Conservation (phyloP, 208 protist species). For the Porcisia hertigi region DNA sequence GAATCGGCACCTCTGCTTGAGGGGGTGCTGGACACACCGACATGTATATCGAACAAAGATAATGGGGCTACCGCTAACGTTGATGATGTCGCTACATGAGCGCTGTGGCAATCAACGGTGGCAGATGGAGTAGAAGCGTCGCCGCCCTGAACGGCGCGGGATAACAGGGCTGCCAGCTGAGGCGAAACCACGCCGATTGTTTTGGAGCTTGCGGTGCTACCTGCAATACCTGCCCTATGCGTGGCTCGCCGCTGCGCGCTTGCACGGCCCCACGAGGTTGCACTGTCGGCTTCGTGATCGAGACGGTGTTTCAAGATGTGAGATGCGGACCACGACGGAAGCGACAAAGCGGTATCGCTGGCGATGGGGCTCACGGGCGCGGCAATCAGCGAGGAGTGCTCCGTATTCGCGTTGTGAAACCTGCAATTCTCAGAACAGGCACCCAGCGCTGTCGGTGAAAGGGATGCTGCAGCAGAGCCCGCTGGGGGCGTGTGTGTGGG, state of each 20-base stretch:
- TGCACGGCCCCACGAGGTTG: background rate
- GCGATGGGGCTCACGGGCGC: constrained; percentile 23
- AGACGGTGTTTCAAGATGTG: background rate
- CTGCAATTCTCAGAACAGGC: background rate
- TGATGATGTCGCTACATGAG: background rate
- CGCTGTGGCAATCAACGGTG: background rate
- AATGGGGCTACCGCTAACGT: background rate
- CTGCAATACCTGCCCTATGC: background rate
- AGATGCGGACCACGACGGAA: constrained; percentile 11
- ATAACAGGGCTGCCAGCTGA: constrained; percentile 20
- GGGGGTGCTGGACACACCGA: constrained; percentile 2
- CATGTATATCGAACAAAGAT: constrained; percentile 22
- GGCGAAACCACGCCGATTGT: background rate
- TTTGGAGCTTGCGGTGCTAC: background rate
- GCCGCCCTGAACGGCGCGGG: constrained; percentile 12
- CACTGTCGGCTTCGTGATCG: background rate
- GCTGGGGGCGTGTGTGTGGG: background rate
- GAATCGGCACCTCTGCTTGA: constrained; percentile 3
- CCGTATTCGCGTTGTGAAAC: background rate
- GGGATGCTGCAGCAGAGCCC: background rate
- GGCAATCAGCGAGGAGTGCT: constrained; percentile 6
- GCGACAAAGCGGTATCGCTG: constrained; percentile 21
- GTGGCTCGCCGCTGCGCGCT: background rate
- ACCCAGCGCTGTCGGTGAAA: background rate
- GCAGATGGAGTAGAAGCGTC: background rate